Evolutionary conservation across 2,329 filamentous ascomycete genomes (phyloP), one percentile per base, ranked within the genome.

Genomic region (Lasiodiplodia theobromae): DNA sequence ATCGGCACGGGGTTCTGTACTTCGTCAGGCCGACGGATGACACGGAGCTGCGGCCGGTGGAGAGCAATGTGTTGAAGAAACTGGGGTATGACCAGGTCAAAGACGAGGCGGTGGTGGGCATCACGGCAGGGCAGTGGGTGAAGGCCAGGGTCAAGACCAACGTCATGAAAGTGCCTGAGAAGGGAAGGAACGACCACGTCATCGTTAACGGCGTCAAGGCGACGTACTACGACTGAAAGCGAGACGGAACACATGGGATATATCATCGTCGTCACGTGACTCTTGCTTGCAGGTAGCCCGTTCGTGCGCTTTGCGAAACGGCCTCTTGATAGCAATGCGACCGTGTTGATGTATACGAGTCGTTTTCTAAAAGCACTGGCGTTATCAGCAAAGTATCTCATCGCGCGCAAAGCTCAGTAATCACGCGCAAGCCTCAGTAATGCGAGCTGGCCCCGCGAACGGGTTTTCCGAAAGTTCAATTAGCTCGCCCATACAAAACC

Each of bases 21-120:
- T 75, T 83, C 2, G 82, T 82, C 0, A 70, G 63, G n/a, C 63
- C 63, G 16, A 47, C 49, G 23, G 63, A 66, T 8, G 63, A 56
- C 8, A 47, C 63, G 47, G 51, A 54, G 38, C 51, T 66, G 51
- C 44, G 34, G 34, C 21, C 51, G 18, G 63, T 66, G 37, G 51
- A 66, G 21, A 66, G 63, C 47, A 14, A 6, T 16, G 60, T 81
- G 12, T 68, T 81, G 60, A 68, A 79, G 65, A 71, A 73, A 56
- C 70, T 76, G 16, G 78, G 78, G 0, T 72, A 80, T 4, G 74
- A 72, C 62, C 23, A 25, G 60, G 18, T 38, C 28, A 52, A 40
- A 14, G 60, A 64, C 60, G 44, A 64, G 28, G 60, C 44, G 28
- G 60, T 28, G 3, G 60, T 64, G 11, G 60, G 44, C 1, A 56